Evolutionary conservation across 345 rosid genomes (phyloP), one percentile per base, ranked within the genome.

Genomic region (Pseudoturritis turrita): DNA sequence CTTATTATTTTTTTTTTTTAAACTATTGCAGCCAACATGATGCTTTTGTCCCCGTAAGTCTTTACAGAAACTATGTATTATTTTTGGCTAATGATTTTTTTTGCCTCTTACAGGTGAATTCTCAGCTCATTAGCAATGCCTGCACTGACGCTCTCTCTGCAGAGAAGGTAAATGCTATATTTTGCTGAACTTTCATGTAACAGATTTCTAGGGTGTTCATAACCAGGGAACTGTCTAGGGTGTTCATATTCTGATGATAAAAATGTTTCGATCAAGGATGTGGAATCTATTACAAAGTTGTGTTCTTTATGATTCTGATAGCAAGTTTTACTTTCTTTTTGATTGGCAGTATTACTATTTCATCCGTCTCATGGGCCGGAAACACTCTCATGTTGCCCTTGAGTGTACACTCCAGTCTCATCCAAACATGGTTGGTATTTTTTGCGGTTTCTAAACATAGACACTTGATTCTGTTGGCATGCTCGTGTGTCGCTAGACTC

Each of bases 101-200:
- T 70, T 47, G 41, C 36, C 62, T 31, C 51, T 0, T 64, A 6
- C 87, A 95, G 99, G 98, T 92, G 50, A 95, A 95, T 80, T 90
- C 99, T 22, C 99, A 95, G 81, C 96, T 95, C 77, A 90, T 95
- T 79, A 95, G 99, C 83, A 95, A 95, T 77, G 86, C 86, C 67
- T 95, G 99, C 82, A 89, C 90, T 26, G 99, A 96, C 79, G 99
- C 98, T 70, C 92, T 93, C 43, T 93, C 98, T 47, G 99, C 97
- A 11, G 98, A 92, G 87, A 96, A 96, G 97, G 96, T 91, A 82
- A 71, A 56, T 50, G 17, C 26, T 37, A 23, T 33, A 37, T 57
- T 21, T 37, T 54, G 6, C 23, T 62, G 5, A 43, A 54, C 45
- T 54, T 29, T 45, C 37, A 53, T 51, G 12, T 17, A 14, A 41